These are phyloP conservation scores for Limonium bicolor DNA, from an alignment of 148 eudicot species.

Conservation along the genomic window DNA sequence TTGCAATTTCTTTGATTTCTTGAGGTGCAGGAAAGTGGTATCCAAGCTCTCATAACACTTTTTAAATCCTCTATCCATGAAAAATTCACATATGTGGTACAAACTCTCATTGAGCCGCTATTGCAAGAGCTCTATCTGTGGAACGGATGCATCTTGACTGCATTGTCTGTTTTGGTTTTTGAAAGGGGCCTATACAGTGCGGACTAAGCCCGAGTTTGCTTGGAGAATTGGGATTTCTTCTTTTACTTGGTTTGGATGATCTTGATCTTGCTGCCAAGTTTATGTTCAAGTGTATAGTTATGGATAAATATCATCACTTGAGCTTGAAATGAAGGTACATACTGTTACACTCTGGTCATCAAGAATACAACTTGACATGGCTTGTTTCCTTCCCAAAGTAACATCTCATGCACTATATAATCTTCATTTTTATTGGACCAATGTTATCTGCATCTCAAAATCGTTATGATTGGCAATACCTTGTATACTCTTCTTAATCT, in stretches of 20 bases:
- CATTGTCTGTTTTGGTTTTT: constrained; percentile 1
- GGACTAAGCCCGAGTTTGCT: constrained; percentile 52
- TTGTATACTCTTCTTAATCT: no score
- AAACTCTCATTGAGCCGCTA: constrained; percentile 46
- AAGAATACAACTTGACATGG: background rate
- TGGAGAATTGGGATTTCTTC: constrained; percentile 67
- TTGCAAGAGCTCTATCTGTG: constrained; percentile 32
- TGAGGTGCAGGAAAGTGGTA: constrained; percentile 28
- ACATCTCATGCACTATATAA: no score
- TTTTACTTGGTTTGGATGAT: constrained; percentile 60
- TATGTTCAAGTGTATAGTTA: constrained; percentile 39
- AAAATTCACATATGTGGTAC: constrained; percentile 32
- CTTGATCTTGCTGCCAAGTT: constrained; percentile 82
- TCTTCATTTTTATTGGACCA: no score
- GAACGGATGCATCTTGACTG: background rate
- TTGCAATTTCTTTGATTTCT: no score
- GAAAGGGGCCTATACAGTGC: constrained; percentile 15
- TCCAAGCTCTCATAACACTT: constrained; percentile 29
- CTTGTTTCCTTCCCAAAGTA: background rate
- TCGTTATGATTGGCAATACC: no score
- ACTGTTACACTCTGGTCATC: background rate
- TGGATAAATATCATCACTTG: constrained; percentile 52
- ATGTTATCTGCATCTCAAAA: no score
- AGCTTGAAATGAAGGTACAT: constrained; percentile 67
- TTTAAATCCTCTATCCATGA: constrained; percentile 54